phyloP scores from a whole-genome alignment of 2,329 filamentous ascomycete species.

The Plenodomus biglobosus region DNA sequence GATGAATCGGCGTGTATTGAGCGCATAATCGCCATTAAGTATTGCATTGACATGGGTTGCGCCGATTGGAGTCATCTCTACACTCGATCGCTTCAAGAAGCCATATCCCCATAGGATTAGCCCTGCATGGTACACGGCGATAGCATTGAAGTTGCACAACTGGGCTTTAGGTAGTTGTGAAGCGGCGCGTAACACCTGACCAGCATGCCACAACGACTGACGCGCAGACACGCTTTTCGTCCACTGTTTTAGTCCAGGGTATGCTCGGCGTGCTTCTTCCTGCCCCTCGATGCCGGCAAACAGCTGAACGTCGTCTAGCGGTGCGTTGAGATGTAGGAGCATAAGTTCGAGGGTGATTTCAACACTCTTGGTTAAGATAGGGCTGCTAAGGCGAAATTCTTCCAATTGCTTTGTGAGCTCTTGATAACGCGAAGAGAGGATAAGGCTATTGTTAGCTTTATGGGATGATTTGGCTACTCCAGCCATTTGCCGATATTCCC shows the following conservation, averaged over 20 bases:
- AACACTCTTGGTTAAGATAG: conserved; percentile 34
- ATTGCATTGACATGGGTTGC: conserved; percentile 43
- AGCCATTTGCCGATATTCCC: conserved; percentile 65
- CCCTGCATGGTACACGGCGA: conserved; percentile 68
- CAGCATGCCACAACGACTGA: conserved; percentile 67
- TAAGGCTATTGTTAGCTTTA: conserved; percentile 36
- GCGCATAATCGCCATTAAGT: conserved; percentile 59
- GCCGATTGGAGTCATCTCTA: conserved; percentile 13
- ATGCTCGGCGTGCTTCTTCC: conserved; percentile 63
- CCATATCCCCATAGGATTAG: conserved; percentile 71
- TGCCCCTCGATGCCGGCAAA: conserved; percentile 69
- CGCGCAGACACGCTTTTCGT: conserved; percentile 57
- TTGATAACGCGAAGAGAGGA: conserved; percentile 47
- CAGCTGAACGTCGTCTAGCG: conserved; percentile 65
- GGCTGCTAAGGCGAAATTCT: conserved; percentile 53
- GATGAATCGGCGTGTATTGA: conserved; percentile 60
- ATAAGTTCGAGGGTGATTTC: conserved; percentile 53
- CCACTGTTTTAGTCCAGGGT: conserved; percentile 63
- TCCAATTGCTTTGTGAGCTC: conserved; percentile 63
- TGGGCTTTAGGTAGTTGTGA: conserved; percentile 56
- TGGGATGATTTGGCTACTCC: conserved; percentile 50
- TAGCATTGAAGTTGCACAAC: conserved; percentile 67
- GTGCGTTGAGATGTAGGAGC: conserved; percentile 65
- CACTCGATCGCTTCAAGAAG: conserved; percentile 48
- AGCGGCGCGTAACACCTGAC: conserved; percentile 65